These are phyloP conservation scores for Pestalotiopsis sp. DNA, from an alignment of 2,329 filamentous ascomycete species.

Conservation along the genomic window DNA sequence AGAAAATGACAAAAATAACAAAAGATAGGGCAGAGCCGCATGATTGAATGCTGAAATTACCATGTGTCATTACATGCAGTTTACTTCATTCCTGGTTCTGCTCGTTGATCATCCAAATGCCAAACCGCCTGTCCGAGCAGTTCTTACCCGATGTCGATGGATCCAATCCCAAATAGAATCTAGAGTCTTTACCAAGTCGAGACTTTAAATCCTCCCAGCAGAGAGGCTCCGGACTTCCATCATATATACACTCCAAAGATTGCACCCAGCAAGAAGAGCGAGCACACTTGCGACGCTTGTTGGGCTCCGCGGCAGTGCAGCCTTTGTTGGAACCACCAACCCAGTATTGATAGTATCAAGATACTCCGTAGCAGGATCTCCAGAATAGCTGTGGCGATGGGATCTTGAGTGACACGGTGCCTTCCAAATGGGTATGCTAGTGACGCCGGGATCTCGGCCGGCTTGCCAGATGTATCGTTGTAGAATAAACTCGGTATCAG, in stretches of 20 bases:
- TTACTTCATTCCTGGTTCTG: too few species aligned
- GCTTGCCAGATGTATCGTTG: too few species aligned
- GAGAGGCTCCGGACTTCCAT: neutral
- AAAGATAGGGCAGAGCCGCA: too few species aligned
- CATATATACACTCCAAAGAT: neutral
- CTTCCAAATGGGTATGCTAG: neutral
- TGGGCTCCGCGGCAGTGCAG: neutral
- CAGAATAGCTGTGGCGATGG: neutral
- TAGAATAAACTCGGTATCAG: too few species aligned
- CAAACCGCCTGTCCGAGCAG: neutral
- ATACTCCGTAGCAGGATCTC: neutral
- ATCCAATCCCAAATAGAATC: neutral
- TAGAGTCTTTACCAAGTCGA: neutral
- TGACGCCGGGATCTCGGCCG: too few species aligned
- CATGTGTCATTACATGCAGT: too few species aligned
- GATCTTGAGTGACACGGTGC: neutral
- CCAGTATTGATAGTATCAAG: neutral
- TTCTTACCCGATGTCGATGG: neutral
- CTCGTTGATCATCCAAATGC: neutral
- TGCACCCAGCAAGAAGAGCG: neutral
- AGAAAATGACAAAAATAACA: constrained; percentile 31
- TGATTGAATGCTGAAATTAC: too few species aligned
- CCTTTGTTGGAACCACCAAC: neutral
- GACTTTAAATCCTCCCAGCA: neutral
- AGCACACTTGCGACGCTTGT: neutral